A percentile compares a stretch with the other conserved stretches of the same genome.
phyloP scores from a whole-genome alignment of 805 yeast genomes.

The Suhomyces canberraensis region DNA sequence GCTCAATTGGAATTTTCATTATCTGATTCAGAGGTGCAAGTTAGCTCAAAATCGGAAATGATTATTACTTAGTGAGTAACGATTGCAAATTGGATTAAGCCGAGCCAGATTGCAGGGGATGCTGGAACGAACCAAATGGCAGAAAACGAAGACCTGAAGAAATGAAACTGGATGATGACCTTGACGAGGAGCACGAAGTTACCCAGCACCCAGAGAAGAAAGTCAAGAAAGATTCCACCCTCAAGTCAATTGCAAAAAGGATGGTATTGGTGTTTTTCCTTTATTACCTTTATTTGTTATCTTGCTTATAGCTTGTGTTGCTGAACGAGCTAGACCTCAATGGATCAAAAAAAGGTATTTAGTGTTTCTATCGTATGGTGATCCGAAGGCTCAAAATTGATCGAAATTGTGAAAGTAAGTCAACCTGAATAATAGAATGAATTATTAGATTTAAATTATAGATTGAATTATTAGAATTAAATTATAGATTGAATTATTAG shows the following conservation, averaged over 20 bases:
- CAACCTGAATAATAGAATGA: too few relatives aligned
- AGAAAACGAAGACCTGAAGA: constrained; percentile 7
- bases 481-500: too few relatives aligned
- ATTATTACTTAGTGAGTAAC: not conserved
- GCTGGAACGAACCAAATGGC: not conserved
- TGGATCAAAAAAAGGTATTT: too few relatives aligned
- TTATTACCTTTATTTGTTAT: too few relatives aligned
- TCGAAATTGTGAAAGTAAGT: too few relatives aligned
- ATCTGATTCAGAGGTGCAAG: not conserved
- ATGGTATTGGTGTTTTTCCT: too few relatives aligned
- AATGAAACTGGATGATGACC: constrained; percentile 8
- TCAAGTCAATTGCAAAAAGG: constrained; percentile 25
- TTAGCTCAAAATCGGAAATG: not conserved
- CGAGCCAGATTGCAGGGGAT: not conserved
- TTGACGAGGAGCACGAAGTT: constrained; percentile 1
- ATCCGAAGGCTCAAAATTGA: too few relatives aligned
- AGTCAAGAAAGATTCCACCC: constrained; percentile 8
- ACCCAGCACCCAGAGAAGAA: constrained; percentile 10
- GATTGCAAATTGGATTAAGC: not conserved
- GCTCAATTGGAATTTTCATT: not conserved
- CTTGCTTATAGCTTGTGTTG: not conserved
- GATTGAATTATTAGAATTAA: too few relatives aligned
- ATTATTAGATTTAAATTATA: too few relatives aligned
- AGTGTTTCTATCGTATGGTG: too few relatives aligned
- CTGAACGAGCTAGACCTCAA: too few relatives aligned